Base-by-base conservation (phyloP, 2,329 filamentous ascomycete species). In the Cercospora sp. region DNA sequence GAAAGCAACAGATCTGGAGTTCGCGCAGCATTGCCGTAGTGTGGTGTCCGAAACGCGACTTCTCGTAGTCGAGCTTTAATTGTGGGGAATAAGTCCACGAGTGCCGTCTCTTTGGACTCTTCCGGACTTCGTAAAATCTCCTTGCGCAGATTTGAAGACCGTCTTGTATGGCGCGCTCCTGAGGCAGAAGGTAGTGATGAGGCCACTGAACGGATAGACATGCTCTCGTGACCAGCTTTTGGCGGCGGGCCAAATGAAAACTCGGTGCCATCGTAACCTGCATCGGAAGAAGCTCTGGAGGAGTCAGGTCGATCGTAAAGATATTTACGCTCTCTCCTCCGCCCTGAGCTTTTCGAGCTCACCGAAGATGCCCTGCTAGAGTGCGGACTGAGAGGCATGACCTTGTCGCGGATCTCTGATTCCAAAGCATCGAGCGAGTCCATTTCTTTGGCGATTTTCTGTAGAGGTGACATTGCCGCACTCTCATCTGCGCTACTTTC, bases 81-180 rank as follows among this genome's bases (percentile, higher is more conserved):
- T 75, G 90, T 94, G 33, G 93, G 93, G 81, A 98, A 97, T 0
- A 98, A 83, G 72, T 97, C 94, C 66, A 90, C 82, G 3, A 90
- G 84, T 68, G 79, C 76, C 0, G 73, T 76, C 16, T 88, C 88
- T 70, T 86, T 85, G 9, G 76, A 68, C 64, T 94, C 91, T 31
- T 92, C 88, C 0, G 93, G 92, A 73, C 91, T 96, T 36, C 89
- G 86, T 1, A 93, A 84, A 1, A 97, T 86, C 76, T 97, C 93
- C 73, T 96, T 89, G 30, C 92, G 88, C 59, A 97, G 82, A 23
- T 90, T 87, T 16, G 94, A 97, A 0, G 89, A 86, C 73, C 73
- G 81, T 78, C 79, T 79, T 8, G 55, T 57, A 55, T 72, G 71
- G n/a, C 63, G 64, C 28, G 69, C 45, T 12, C 42, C 51, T 20